Base-by-base conservation (phyloP, 495 filamentous ascomycete genomes). In the Neurospora discreta region DNA sequence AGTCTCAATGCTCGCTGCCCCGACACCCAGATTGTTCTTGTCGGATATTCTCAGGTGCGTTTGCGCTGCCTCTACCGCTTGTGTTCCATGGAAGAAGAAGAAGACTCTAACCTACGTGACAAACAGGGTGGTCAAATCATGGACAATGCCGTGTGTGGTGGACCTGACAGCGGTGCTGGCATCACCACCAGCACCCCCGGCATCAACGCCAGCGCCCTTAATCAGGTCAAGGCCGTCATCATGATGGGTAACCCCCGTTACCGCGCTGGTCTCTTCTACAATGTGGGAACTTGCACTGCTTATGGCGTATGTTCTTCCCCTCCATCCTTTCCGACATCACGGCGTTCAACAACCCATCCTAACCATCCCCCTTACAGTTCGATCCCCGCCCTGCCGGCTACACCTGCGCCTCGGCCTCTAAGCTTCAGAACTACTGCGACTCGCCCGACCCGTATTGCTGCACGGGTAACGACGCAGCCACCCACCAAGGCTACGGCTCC, bases 381-480 rank as follows among this genome's bases (percentile, higher is more conserved):
- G 87, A 82, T 70, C 78, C 84, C 73, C 86, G 88, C 26, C 84
- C 87, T 0, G 77, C 80, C n/a, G 88, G 87, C 40, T 89, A 85
- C 76, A 74, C 69, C 44, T 89, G 89, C 81, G 83, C 86, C 9
- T 77, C 75, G 39, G 83, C 83, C 20, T 75, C 72, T 73, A 88
- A 85, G 77, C 85, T 90, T 70, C 77, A 89, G 78, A 87, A 82
- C 13, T 90, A 90, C 82, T 90, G 88, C 78, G 88, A 90, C 78
- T 76, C 85, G 33, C 72, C 86, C 6, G 88, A 90, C 77, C 88
- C 88, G 11, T 89, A 89, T 78, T 90, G 88, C 83, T 89, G 87
- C 81, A 89, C 84, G 67, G 88, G 88, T 69, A 89, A 79, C 78
- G 80, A 89, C 74, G 82, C 81, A 7, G 82, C 82, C 70, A 84